Evolutionary conservation across 2,329 filamentous ascomycete species (phyloP), one percentile per base, ranked within the genome.

Genomic region (Chalaropsis ovoidea): DNA sequence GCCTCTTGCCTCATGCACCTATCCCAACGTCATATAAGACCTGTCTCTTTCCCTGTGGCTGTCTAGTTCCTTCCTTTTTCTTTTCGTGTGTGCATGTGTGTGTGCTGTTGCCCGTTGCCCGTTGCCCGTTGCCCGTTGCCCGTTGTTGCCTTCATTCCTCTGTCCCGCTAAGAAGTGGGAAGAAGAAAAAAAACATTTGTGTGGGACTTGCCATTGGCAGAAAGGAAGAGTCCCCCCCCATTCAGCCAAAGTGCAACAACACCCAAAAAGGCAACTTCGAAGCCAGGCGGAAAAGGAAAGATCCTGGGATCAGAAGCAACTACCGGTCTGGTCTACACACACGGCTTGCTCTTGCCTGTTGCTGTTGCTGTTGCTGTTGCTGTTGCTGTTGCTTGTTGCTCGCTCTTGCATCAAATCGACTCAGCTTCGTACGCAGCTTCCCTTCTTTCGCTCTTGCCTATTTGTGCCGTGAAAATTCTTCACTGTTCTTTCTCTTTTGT

Each of bases 251-350:
- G 43, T 56, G 3, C 52, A 56, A 56, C 52, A 56, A 56, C 52
- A 56, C 52, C 52, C 52, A 31, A 56, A 56, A 31, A 56, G 52
- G 52, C 52, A 56, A 56, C 15, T 56, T 56, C 52, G 31, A 56
- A 56, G 11, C 27, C 31, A 56, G 19, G 56, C 39, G 5, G 82
- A 82, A 74, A 81, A 89, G 5, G 82, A 82, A 74, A 81, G 89
- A 69, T 77, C 78, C 60, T 27, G 39, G 60, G 22, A 61, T 43
- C 39, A 61, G 60, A 61, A 43, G 60, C 60, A 61, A 61, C 35
- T 61, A 43, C 60, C 60, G 43, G 42, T 22, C 58, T 39, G 43
- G 42, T 24, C 47, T 52, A 56, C 52, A 56, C 42, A 45, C n/a
- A n/a, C 31, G 61, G 63, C 62, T 41, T 56, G 49, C 10, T 56